Evolutionary conservation across 2,329 filamentous ascomycete species (phyloP), one percentile per base, ranked within the genome.

Genomic region (Fusarium nisikadoi): DNA sequence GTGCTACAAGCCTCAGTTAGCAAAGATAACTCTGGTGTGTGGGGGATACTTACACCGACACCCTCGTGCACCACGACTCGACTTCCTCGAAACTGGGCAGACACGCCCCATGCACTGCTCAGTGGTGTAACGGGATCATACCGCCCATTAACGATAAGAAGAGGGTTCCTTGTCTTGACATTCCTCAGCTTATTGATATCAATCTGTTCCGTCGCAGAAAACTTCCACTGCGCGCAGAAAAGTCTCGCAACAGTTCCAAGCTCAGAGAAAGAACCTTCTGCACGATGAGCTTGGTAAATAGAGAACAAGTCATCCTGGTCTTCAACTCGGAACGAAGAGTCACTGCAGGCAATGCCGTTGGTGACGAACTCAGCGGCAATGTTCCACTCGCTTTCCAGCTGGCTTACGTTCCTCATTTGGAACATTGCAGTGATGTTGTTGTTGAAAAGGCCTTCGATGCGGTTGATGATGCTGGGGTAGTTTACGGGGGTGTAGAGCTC

Each of bases 61-160:
- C 64, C 64, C 35, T 67, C 54, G 7, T 67, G 64, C 2, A 67
- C 41, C 23, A 67, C 10, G 8, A 67, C 27, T 10, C 64, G 45
- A 23, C 64, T 67, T 46, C 54, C 54, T 27, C 29, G 36, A 4
- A 67, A 67, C 4, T 43, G 16, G 3, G 62, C 14, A 2, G 64
- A 59, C 5, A 67, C 35, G 2, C 58, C 41, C 64, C 53, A 67
- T 0, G 64, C 62, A 16, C 62, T 39, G 2, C 46, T 50, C 3
- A 67, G 42, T 0, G 62, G 25, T 0, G 64, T 67, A 0, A 25
- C 29, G 0, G 64, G 64, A 7, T 67, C 64, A 1, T 61, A 67
- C 29, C 20, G 8, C 2, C 64, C 62, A 5, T 67, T 67, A 0
- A 66, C 25, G 10, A 67, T 3, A 5, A 67, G 29, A 4, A 66